Percentiles rank a stretch among this genome's conserved stretches.
These are phyloP conservation scores for Microstegium vimineum DNA, from an alignment of 176 grass and related monocot species.

Conservation along the genomic window DNA sequence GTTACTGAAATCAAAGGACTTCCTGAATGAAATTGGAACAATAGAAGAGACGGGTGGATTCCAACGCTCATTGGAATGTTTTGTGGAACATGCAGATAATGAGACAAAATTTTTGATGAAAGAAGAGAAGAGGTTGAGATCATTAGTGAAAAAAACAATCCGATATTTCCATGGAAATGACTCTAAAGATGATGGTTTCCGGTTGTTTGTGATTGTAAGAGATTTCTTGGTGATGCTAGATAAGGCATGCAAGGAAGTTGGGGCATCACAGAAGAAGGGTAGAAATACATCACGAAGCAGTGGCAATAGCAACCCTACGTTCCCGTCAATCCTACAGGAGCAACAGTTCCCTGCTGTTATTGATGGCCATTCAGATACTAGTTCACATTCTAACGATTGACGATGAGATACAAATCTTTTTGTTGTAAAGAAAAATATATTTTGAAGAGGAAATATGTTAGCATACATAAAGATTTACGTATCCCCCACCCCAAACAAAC, in stretches of 20 bases:
- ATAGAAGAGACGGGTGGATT: conserved; percentile 59
- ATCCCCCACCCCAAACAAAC: neutral
- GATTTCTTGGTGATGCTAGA: conserved; percentile 87
- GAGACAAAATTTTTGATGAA: conserved; percentile 52
- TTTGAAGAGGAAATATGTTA: conserved; percentile 13
- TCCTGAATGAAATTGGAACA: conserved; percentile 48
- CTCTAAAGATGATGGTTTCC: conserved; percentile 68
- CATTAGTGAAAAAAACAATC: conserved; percentile 62
- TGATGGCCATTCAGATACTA: conserved; percentile 29
- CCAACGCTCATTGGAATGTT: conserved; percentile 33
- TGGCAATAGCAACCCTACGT: neutral
- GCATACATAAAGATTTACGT: neutral
- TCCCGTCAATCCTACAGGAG: conserved; percentile 19
- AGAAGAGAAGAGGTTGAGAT: conserved; percentile 76
- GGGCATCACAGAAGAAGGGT: conserved; percentile 42
- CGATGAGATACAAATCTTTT: neutral
- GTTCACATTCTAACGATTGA: conserved; percentile 30
- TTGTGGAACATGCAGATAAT: conserved; percentile 47
- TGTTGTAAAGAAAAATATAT: neutral
- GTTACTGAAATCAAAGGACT: conserved; percentile 51
- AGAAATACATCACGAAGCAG: conserved; percentile 3
- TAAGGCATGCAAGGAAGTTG: conserved; percentile 82
- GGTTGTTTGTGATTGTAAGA: conserved; percentile 69
- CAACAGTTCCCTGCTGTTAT: conserved; percentile 31
- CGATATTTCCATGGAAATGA: conserved; percentile 82